A percentile compares a stretch with the other conserved stretches of the same genome.
phyloP scores from a whole-genome alignment of 257 asterid species.

The Henckelia pumila region DNA sequence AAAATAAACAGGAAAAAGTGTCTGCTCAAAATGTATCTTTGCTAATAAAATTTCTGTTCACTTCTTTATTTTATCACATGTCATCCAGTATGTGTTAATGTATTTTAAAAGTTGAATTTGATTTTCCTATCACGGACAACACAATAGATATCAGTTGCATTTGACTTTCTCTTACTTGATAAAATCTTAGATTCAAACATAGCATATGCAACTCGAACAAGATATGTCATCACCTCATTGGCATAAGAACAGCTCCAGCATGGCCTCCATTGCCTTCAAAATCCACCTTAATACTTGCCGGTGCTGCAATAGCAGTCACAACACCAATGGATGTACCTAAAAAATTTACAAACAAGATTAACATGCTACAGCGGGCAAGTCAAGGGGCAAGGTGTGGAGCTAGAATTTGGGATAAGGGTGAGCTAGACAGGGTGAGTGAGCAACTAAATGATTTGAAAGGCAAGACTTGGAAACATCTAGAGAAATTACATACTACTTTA shows the following conservation, averaged over 20 bases:
- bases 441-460: background rate
- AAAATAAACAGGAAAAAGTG: background rate
- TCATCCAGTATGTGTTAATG: background rate
- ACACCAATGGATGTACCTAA: constrained; percentile 68
- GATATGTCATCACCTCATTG: constrained; percentile 46
- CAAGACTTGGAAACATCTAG: background rate
- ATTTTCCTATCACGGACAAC: background rate
- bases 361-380: background rate
- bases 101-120: background rate
- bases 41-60: no score
- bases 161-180: background rate
- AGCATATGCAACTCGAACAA: background rate
- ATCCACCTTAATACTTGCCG: constrained; percentile 89
- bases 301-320: constrained; percentile 98
- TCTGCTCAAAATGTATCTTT: background rate
- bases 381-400: background rate
- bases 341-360: constrained; percentile 13
- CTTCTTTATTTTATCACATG: no score
- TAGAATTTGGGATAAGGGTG: background rate
- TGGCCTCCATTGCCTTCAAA: constrained; percentile 97
- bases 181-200: background rate
- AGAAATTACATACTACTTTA: no score
- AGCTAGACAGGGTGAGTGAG: no score
- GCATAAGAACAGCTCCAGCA: constrained; percentile 97
- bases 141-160: background rate